Evolutionary conservation across 2,329 filamentous ascomycete genomes (phyloP).

Genomic region (Coccinonectria pachysandricola): DNA sequence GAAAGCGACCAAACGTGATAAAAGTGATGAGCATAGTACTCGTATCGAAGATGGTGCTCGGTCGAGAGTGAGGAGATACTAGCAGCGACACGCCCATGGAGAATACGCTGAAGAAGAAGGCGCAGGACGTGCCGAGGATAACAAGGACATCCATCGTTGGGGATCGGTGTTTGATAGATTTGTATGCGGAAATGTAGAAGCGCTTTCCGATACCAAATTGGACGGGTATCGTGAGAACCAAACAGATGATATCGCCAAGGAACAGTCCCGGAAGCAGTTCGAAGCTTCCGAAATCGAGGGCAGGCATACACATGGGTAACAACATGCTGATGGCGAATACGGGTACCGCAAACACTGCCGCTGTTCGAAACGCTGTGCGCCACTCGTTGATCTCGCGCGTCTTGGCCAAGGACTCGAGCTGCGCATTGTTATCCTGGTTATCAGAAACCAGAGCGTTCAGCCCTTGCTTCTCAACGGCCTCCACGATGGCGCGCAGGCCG

Average conservation of each 20-base stretch:
- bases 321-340: conserved; percentile 92
- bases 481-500: conserved; percentile 75
- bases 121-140: conserved; percentile 83
- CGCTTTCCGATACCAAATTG: conserved; percentile 94
- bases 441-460: conserved; percentile 87
- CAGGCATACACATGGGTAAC: conserved; percentile 72
- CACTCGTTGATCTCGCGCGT: conserved; percentile 94
- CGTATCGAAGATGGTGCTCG: conserved; percentile 89
- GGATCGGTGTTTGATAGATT: conserved; percentile 78
- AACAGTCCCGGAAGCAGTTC: conserved; percentile 65
- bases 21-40: conserved; percentile 98
- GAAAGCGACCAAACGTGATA: conserved; percentile 77
- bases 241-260: conserved; percentile 77
- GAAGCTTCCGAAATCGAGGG: conserved; percentile 66
- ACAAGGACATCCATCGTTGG: conserved; percentile 98
- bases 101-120: conserved; percentile 89
- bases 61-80: conserved; percentile 64
- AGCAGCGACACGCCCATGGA: conserved; percentile 77
- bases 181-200: conserved; percentile 90
- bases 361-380: conserved; percentile 70
- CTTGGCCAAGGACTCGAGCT: conserved; percentile 90
- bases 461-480: conserved; percentile 68
- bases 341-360: conserved; percentile 72
- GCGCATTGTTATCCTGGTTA: conserved; percentile 90
- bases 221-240: conserved; percentile 78